These are phyloP conservation scores for Scleroderma bovista DNA, from an alignment of 768 basidiomycete genomes.

Conservation along the genomic window DNA sequence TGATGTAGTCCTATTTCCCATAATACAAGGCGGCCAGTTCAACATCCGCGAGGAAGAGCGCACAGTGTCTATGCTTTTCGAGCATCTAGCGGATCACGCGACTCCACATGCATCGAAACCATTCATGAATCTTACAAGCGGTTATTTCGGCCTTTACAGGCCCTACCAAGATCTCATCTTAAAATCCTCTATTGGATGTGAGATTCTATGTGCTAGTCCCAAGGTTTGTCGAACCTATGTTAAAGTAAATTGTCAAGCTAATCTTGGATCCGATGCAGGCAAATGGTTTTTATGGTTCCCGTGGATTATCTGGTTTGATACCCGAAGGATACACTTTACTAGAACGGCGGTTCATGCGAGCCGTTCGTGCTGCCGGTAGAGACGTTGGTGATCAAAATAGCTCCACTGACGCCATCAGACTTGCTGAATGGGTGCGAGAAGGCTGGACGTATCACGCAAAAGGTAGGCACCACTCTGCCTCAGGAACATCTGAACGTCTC, in stretches of 20 bases:
- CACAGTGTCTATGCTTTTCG: constrained; percentile 52
- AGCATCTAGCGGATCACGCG: constrained; percentile 31
- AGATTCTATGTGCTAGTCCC: constrained; percentile 83
- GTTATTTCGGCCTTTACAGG: constrained; percentile 87
- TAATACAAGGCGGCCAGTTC: constrained; percentile 89
- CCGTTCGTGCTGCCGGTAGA: constrained; percentile 45
- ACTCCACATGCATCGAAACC: constrained; percentile 26
- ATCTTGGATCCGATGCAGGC: constrained; percentile 46
- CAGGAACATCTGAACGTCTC: neutral
- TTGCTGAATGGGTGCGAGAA: constrained; percentile 81
- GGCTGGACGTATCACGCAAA: constrained; percentile 99
- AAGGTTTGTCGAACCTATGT: constrained; percentile 42
- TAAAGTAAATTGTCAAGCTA: neutral
- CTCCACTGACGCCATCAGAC: constrained; percentile 44
- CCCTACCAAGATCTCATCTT: constrained; percentile 75
- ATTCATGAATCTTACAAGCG: constrained; percentile 82
- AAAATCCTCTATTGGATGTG: constrained; percentile 49
- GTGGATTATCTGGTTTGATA: constrained; percentile 86
- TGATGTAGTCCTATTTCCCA: constrained; percentile 63
- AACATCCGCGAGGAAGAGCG: constrained; percentile 81
- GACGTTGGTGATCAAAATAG: constrained; percentile 20
- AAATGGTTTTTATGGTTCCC: constrained; percentile 91
- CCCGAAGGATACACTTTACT: constrained; percentile 92
- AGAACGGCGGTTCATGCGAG: constrained; percentile 77
- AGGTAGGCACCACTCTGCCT: constrained; percentile 43